Evolutionary conservation across 2,329 filamentous ascomycete genomes (phyloP), one percentile per base, ranked within the genome.

Genomic region (Neonectria faginata): DNA sequence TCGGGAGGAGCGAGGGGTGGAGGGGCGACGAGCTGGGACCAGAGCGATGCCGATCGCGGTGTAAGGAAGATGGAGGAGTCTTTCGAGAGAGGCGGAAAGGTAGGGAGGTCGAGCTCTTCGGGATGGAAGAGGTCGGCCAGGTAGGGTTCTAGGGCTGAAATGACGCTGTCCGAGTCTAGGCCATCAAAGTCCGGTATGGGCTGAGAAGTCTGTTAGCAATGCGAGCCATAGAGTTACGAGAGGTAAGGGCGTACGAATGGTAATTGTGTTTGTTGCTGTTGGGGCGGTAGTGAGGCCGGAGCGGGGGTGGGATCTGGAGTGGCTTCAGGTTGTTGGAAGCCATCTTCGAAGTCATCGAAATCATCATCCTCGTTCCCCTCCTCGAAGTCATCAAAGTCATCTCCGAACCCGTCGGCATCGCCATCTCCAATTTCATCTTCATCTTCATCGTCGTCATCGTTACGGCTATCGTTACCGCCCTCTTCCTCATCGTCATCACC

Each of bases 11-110:
- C 94, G 41, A 99, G 88, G 2, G 96, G 94, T 2, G 96, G 96
- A 20, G 96, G 95, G 2, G 95, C 95, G 31, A 97, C 93, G 5
- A 99, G 89, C 81, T 99, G 96, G 44, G 94, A 94, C 96, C 96
- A 99, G 36, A 99, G 85, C 0, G 96, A 97, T 60, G 92, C 90
- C 66, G 92, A 97, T 63, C 94, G 89, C 57, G 94, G 91, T 44
- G 93, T 97, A 59, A 93, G 88, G 79, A 97, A 96, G 55, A 93
- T 87, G 48, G 91, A 83, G 66, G 86, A 84, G 36, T 85, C 84
- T 71, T 84, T 84, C 8, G 83, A 81, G n/a, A 82, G 79, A 60
- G 84, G 82, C 62, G 83, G 85, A 48, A 84, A 80, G 6, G 80
- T 77, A 16, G 85, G 83, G 22, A 84, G 78, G 58, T 86, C 82